A percentile compares a stretch with the other conserved stretches of the same genome.
Evolutionary conservation across 2,329 filamentous ascomycete genomes (phyloP).

Genomic region (Talaromyces funiculosus): DNA sequence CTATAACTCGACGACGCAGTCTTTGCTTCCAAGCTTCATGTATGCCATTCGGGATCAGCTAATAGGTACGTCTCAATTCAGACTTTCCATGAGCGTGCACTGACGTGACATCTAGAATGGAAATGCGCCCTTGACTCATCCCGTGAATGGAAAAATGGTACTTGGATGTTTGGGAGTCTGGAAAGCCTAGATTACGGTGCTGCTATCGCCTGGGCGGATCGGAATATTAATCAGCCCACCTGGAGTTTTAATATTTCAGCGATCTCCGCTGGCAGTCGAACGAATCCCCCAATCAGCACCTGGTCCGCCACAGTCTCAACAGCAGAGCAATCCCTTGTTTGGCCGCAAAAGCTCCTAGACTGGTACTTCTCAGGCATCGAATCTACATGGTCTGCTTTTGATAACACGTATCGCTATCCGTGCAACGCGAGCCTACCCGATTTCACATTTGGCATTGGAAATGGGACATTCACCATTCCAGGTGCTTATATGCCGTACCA

Average conservation of each 20-base stretch:
- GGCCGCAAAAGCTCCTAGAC: conserved; percentile 2
- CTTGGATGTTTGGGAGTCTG: background rate
- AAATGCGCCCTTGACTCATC: background rate
- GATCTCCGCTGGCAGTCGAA: background rate
- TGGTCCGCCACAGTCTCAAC: background rate
- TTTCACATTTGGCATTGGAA: background rate
- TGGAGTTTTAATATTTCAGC: conserved; percentile 6
- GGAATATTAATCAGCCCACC: background rate
- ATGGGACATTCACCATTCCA: conserved; percentile 1
- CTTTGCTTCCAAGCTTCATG: background rate
- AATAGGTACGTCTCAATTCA: background rate
- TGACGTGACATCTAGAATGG: background rate
- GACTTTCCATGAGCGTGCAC: background rate
- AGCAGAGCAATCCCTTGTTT: background rate
- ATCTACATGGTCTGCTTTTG: background rate
- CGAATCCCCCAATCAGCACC: background rate
- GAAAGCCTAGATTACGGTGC: background rate
- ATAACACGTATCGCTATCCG: background rate
- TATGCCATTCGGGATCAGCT: background rate
- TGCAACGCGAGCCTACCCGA: background rate
- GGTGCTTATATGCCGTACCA: conserved; percentile 2
- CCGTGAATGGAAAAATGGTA: conserved; percentile 1
- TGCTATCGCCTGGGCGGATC: background rate
- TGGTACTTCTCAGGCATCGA: background rate
- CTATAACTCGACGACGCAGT: background rate